Conservation (phyloP, 2,329 filamentous ascomycete species). For the Beauveria sp. region DNA sequence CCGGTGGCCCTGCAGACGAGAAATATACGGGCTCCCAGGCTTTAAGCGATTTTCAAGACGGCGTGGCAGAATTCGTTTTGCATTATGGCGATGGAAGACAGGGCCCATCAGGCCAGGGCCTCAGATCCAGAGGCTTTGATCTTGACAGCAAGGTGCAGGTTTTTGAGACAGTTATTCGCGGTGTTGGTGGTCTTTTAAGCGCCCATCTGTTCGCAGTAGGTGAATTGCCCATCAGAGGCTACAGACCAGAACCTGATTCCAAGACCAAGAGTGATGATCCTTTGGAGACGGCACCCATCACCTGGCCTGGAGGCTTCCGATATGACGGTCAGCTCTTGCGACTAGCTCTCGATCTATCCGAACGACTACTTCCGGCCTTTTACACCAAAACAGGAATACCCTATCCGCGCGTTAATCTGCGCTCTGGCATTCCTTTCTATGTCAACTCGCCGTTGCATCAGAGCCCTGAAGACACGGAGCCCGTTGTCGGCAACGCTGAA, state of each 20-base stretch:
- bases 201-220: conserved; percentile 90
- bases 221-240: conserved; percentile 78
- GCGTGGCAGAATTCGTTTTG: conserved; percentile 65
- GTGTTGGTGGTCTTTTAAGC: conserved; percentile 82
- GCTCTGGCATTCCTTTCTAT: conserved; percentile 88
- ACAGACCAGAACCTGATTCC: conserved; percentile 43
- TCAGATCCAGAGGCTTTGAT: conserved; percentile 75
- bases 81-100: conserved; percentile 80
- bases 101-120: conserved; percentile 61
- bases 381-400: conserved; percentile 86
- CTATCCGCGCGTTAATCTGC: conserved; percentile 88
- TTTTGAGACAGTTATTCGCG: conserved; percentile 94
- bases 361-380: conserved; percentile 83
- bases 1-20: conserved; percentile 55
- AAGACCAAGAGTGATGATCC: conserved; percentile 27
- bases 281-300: conserved; percentile 47
- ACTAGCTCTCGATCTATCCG: conserved; percentile 78
- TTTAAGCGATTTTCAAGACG: conserved; percentile 69
- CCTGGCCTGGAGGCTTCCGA: conserved; percentile 68
- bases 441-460: conserved; percentile 72
- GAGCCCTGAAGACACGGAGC: conserved; percentile 31
- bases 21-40: conserved; percentile 38
- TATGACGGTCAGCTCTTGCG: conserved; percentile 88
- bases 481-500: conserved; percentile 43
- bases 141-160: conserved; percentile 97